Conservation (phyloP, 352 stramenopile species). For the Phytophthora melonis region DNA sequence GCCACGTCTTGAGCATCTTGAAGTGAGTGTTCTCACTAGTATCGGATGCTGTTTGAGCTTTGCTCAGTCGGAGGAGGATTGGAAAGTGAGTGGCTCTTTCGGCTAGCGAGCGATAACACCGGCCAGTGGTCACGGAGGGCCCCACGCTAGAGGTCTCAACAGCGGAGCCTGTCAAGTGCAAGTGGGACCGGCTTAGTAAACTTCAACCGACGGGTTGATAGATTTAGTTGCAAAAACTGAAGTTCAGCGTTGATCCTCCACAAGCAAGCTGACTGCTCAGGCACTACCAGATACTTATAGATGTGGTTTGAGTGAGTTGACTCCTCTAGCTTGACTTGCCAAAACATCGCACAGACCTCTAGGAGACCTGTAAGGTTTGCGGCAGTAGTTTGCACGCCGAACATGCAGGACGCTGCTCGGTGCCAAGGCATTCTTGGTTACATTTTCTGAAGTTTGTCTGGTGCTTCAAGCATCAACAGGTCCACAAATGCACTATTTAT, state of each 20-base stretch:
- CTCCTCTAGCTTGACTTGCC: too few relatives aligned
- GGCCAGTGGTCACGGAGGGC: neutral
- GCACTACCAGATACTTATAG: too few relatives aligned
- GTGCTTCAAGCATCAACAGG: slow-evolving; percentile 9
- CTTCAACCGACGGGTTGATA: neutral
- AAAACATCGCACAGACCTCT: too few relatives aligned
- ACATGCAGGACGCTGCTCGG: too few relatives aligned
- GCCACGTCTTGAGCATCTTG: slow-evolving; percentile 17
- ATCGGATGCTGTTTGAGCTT: too few relatives aligned
- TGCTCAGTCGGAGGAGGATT: slow-evolving; percentile 1
- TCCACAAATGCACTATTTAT: neutral
- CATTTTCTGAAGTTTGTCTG: neutral
- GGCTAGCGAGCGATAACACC: neutral
- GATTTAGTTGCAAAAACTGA: neutral
- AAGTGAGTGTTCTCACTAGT: neutral
- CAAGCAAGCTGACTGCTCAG: too few relatives aligned
- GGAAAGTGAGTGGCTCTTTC: neutral
- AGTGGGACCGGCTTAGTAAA: neutral
- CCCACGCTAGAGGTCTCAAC: neutral
- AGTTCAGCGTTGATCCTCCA: neutral
- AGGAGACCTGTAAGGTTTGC: too few relatives aligned
- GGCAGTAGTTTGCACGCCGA: neutral
- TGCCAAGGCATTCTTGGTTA: neutral
- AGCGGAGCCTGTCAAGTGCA: neutral
- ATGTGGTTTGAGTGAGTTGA: too few relatives aligned